Conservation (phyloP, 2,329 filamentous ascomycete species). For the Fusarium sp. region DNA sequence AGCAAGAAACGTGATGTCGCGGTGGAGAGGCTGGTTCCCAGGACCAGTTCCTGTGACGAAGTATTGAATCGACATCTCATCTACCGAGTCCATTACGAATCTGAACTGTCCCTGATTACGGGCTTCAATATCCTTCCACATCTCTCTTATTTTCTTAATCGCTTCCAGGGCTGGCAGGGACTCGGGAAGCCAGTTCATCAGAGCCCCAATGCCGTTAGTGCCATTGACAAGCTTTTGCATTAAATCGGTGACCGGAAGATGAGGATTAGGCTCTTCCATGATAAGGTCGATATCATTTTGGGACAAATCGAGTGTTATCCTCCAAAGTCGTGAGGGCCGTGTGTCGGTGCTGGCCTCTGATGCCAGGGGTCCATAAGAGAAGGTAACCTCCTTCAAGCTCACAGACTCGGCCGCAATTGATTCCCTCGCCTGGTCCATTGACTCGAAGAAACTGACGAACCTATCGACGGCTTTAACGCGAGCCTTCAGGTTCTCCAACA, state of each 20-base stretch:
- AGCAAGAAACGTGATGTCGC: constrained; percentile 64
- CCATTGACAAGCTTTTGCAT: constrained; percentile 70
- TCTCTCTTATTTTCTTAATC: constrained; percentile 69
- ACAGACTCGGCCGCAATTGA: constrained; percentile 69
- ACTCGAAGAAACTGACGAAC: constrained; percentile 75
- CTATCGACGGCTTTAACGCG: constrained; percentile 75
- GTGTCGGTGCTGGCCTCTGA: constrained; percentile 7
- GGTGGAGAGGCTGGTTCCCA: constrained; percentile 44
- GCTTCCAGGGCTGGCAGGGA: constrained; percentile 74
- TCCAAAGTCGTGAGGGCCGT: constrained; percentile 54
- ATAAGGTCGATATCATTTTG: constrained; percentile 66
- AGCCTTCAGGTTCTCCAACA: constrained; percentile 68
- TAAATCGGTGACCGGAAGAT: constrained; percentile 70
- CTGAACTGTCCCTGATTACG: constrained; percentile 61
- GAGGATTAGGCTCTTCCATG: constrained; percentile 73
- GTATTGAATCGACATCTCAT: constrained; percentile 70
- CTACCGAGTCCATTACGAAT: constrained; percentile 65
- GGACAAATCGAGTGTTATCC: constrained; percentile 69
- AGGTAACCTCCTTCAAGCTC: constrained; percentile 71
- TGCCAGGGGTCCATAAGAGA: constrained; percentile 69
- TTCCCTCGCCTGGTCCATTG: constrained; percentile 67
- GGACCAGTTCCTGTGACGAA: constrained; percentile 49
- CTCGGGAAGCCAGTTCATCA: constrained; percentile 65
- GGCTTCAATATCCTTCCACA: constrained; percentile 59
- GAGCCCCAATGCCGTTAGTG: constrained; percentile 62